phyloP scores from a whole-genome alignment of 2,329 filamentous ascomycete species.

The Nemania diffusa region DNA sequence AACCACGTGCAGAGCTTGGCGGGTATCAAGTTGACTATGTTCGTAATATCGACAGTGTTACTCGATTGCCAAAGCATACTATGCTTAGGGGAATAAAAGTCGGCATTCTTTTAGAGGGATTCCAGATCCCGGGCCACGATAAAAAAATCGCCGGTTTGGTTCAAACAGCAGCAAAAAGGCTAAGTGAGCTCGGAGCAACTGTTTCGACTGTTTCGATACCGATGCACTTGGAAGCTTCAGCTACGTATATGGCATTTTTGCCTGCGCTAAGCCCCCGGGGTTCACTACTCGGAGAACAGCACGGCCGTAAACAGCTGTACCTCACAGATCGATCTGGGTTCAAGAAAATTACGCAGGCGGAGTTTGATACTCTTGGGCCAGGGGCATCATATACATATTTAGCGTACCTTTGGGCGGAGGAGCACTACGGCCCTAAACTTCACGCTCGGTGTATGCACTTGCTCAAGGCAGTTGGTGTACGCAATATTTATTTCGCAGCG shows the following conservation, averaged over 20 bases:
- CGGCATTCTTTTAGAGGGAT: constrained; percentile 47
- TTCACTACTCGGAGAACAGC: constrained; percentile 38
- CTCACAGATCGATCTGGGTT: constrained; percentile 42
- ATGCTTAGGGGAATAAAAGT: constrained; percentile 46
- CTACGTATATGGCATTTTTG: constrained; percentile 32
- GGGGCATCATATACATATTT: constrained; percentile 43
- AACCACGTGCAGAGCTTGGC: constrained; percentile 35
- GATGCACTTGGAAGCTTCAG: constrained; percentile 41
- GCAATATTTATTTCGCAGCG: background rate
- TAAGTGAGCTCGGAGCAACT: constrained; percentile 42
- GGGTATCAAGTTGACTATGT: constrained; percentile 33
- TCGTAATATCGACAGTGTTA: too few relatives aligned
- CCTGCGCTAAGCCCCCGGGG: constrained; percentile 26
- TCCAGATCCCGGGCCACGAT: constrained; percentile 43
- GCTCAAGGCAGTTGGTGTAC: constrained; percentile 38
- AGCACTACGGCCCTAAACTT: constrained; percentile 41
- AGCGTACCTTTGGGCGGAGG: constrained; percentile 40
- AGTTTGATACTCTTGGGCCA: constrained; percentile 45
- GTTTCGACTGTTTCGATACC: constrained; percentile 47
- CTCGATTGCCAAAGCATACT: background rate
- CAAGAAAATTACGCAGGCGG: constrained; percentile 40
- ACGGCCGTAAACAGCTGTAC: constrained; percentile 42
- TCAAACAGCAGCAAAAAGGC: constrained; percentile 41
- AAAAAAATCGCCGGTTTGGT: constrained; percentile 41
- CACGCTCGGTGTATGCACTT: constrained; percentile 44